phyloP scores from a whole-genome alignment of 352 stramenopile species.

The Aphanomyces cochlioides region DNA sequence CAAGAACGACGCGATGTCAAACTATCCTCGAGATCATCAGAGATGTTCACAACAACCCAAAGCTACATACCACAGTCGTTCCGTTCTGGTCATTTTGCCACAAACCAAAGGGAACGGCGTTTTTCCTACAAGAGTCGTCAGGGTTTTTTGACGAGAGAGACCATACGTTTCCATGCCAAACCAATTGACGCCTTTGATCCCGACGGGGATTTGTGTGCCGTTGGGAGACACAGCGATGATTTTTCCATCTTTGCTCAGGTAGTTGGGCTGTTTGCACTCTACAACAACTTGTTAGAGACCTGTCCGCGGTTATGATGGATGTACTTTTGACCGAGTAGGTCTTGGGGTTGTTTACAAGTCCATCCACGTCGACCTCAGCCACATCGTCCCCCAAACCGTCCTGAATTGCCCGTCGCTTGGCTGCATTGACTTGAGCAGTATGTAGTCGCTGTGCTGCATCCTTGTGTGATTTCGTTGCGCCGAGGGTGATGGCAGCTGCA shows the following conservation, averaged over 20 bases:
- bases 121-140: conserved; percentile 11
- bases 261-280: conserved; percentile 31
- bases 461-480: conserved; percentile 25
- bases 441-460: background rate
- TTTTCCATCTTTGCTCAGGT: conserved; percentile 31
- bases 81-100: conserved; percentile 34
- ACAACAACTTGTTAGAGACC: background rate
- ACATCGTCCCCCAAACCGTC: conserved; percentile 16
- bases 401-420: conserved; percentile 34
- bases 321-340: conserved; percentile 46
- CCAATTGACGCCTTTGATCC: conserved; percentile 34
- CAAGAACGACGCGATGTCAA: conserved; percentile 72
- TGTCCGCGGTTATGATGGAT: conserved; percentile 2
- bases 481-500: conserved; percentile 31
- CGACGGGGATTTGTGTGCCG: conserved; percentile 25
- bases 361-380: conserved; percentile 49
- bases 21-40: conserved; percentile 34
- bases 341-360: conserved; percentile 60
- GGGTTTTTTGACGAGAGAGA: background rate
- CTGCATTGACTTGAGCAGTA: conserved; percentile 24
- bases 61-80: conserved; percentile 27
- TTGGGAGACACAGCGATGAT: conserved; percentile 29
- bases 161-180: conserved; percentile 34
- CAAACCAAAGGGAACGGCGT: conserved; percentile 33
- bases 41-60: background rate